Percentiles rank a stretch among this genome's conserved stretches.
These are phyloP conservation scores for Fistulifera pelliculosa DNA, from an alignment of 108 stramenopile genomes.

Conservation along the genomic window DNA sequence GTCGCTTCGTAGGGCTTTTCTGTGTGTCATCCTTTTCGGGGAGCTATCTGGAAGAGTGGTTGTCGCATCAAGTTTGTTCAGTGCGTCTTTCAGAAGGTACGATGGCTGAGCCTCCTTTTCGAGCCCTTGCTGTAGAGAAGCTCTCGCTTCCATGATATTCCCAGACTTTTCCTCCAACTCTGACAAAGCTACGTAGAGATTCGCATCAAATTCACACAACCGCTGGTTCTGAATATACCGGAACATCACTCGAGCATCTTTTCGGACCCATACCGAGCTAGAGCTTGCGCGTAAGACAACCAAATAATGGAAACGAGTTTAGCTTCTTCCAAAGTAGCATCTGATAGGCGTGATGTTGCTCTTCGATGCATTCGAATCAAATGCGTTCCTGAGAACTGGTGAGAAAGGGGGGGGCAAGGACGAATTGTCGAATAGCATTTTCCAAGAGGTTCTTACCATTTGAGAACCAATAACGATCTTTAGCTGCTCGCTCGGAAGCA, in stretches of 20 bases:
- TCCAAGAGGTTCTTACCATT: constrained; percentile 2
- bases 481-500: constrained; percentile 3
- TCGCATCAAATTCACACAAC: constrained; percentile 9
- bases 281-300: constrained; percentile 45
- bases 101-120: constrained; percentile 22
- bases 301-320: constrained; percentile 39
- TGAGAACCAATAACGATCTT: not conserved
- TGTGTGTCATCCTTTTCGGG: not conserved
- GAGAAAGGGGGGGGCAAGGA: not conserved
- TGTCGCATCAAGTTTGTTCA: constrained; percentile 1
- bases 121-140: constrained; percentile 19
- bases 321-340: constrained; percentile 9
- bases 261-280: constrained; percentile 18
- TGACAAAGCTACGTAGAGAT: constrained; percentile 27
- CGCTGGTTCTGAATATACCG: constrained; percentile 22
- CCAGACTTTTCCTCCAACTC: constrained; percentile 21
- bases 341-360: constrained; percentile 58
- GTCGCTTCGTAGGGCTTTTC: not conserved
- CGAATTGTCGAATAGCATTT: not conserved
- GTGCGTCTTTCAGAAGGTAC: constrained; percentile 9
- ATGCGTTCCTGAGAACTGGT: constrained; percentile 21
- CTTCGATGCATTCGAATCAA: constrained; percentile 56
- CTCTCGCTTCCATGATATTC: constrained; percentile 3
- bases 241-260: constrained; percentile 40
- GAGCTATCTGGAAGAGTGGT: not conserved